These are phyloP conservation scores for Oryza rufipogon DNA, from an alignment of 176 grass and related monocot genomes.

Conservation along the genomic window DNA sequence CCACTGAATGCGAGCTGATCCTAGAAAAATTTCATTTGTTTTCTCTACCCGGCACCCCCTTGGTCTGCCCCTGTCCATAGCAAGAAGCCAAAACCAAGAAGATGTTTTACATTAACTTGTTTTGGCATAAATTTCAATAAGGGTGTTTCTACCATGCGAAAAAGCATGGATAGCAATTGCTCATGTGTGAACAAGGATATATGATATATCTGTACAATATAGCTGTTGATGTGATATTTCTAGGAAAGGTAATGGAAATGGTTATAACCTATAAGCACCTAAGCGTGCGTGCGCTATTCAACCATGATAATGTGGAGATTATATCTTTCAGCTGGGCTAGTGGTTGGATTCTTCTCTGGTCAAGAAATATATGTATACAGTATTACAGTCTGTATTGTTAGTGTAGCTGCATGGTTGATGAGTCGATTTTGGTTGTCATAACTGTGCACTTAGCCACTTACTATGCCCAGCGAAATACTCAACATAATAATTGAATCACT, in stretches of 20 bases:
- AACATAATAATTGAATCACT: neutral
- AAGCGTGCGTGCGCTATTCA: neutral
- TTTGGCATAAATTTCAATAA: constrained; percentile 3
- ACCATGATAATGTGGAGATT: neutral
- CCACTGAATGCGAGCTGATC: neutral
- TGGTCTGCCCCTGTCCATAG: neutral
- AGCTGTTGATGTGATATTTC: neutral
- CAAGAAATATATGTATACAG: neutral
- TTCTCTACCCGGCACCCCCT: neutral
- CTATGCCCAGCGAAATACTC: neutral
- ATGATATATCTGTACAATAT: neutral
- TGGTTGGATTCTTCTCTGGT: neutral
- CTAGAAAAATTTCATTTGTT: neutral
- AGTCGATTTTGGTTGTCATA: neutral
- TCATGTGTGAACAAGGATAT: neutral
- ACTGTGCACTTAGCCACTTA: neutral
- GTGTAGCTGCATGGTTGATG: neutral
- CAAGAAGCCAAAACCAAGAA: neutral
- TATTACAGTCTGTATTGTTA: neutral
- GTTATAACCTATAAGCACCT: neutral
- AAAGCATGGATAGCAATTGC: neutral
- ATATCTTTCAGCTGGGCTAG: neutral
- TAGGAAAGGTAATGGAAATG: neutral
- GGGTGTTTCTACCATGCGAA: neutral
- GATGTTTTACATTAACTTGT: neutral